Conservation (phyloP, 768 basidiomycete genomes). For the Candolleomyces eurysporus region DNA sequence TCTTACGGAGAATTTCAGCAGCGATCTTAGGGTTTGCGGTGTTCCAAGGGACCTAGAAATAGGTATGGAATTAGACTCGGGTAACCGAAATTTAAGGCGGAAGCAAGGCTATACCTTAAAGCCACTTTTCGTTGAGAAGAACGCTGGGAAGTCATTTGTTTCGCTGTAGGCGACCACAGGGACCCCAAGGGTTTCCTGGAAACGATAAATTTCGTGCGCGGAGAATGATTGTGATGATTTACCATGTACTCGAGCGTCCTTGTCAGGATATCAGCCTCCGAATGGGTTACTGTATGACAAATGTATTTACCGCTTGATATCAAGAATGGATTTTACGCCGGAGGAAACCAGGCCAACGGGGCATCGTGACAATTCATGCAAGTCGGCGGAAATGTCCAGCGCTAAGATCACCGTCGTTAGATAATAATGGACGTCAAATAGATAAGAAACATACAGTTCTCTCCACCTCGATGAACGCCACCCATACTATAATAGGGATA, state of each 20-base stretch:
- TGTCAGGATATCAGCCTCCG: neutral
- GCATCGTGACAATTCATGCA: slow-evolving; percentile 84
- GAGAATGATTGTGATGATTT: slow-evolving; percentile 15
- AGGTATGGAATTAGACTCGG: neutral
- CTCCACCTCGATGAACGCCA: slow-evolving; percentile 47
- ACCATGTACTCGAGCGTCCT: slow-evolving; percentile 83
- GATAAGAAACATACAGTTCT: slow-evolving; percentile 34
- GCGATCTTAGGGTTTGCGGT: slow-evolving; percentile 60
- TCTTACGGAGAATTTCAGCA: slow-evolving; percentile 73
- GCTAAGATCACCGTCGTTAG: slow-evolving; percentile 42
- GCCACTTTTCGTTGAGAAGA: slow-evolving; percentile 84
- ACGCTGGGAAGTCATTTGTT: slow-evolving; percentile 88
- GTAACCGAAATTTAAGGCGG: neutral
- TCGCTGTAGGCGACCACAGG: slow-evolving; percentile 80
- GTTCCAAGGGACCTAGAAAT: slow-evolving; percentile 75
- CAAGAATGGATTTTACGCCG: slow-evolving; percentile 92
- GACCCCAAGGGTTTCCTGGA: slow-evolving; percentile 91
- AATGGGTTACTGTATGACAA: too few relatives aligned
- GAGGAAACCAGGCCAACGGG: slow-evolving; percentile 92
- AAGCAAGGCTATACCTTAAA: slow-evolving; percentile 51
- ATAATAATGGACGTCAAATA: slow-evolving; percentile 3
- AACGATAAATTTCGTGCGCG: neutral
- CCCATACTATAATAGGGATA: slow-evolving; percentile 25
- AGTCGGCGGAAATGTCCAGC: slow-evolving; percentile 93
- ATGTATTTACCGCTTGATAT: slow-evolving; percentile 67